phyloP scores from a whole-genome alignment of 352 stramenopile genomes.

The Phytophthora sansomeana region DNA sequence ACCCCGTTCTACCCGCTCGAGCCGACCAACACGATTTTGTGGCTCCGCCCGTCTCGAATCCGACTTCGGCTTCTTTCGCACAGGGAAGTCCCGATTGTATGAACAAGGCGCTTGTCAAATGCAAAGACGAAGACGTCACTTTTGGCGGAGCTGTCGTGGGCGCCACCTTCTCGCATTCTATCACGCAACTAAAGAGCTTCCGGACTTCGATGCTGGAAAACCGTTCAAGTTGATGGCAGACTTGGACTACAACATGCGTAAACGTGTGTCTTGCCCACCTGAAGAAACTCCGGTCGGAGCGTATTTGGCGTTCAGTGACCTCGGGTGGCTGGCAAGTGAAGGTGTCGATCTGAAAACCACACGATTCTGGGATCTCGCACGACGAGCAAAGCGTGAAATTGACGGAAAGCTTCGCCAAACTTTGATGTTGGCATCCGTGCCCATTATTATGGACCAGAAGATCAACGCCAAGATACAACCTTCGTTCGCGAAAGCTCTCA shows the following conservation, averaged over 20 bases:
- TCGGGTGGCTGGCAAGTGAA: slow-evolving; percentile 23
- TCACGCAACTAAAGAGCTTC: slow-evolving; percentile 14
- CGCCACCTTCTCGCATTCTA: slow-evolving; percentile 38
- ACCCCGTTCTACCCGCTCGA: slow-evolving; percentile 23
- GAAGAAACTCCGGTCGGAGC: slow-evolving; percentile 37
- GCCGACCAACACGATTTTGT: slow-evolving; percentile 39
- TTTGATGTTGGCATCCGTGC: slow-evolving; percentile 15
- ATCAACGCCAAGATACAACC: slow-evolving; percentile 24
- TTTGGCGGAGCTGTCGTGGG: slow-evolving; percentile 42
- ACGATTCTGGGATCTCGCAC: slow-evolving; percentile 58
- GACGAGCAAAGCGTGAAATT: slow-evolving; percentile 36
- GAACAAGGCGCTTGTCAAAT: slow-evolving; percentile 29
- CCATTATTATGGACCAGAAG: slow-evolving; percentile 25
- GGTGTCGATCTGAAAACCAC: slow-evolving; percentile 37
- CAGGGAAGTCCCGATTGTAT: slow-evolving; percentile 34
- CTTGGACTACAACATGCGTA: slow-evolving; percentile 58
- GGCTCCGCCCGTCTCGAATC: slow-evolving; percentile 28
- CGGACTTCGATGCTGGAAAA: slow-evolving; percentile 22
- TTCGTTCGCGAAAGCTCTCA: slow-evolving; percentile 24
- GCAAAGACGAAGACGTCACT: slow-evolving; percentile 42
- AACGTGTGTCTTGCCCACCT: slow-evolving; percentile 37
- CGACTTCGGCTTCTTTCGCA: slow-evolving; percentile 36
- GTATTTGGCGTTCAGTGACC: slow-evolving; percentile 33
- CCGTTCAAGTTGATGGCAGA: slow-evolving; percentile 46
- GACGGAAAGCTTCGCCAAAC: slow-evolving; percentile 27